These are phyloP conservation scores for Termitomyces eurrhizus DNA, from an alignment of 768 basidiomycete genomes.

Conservation along the genomic window DNA sequence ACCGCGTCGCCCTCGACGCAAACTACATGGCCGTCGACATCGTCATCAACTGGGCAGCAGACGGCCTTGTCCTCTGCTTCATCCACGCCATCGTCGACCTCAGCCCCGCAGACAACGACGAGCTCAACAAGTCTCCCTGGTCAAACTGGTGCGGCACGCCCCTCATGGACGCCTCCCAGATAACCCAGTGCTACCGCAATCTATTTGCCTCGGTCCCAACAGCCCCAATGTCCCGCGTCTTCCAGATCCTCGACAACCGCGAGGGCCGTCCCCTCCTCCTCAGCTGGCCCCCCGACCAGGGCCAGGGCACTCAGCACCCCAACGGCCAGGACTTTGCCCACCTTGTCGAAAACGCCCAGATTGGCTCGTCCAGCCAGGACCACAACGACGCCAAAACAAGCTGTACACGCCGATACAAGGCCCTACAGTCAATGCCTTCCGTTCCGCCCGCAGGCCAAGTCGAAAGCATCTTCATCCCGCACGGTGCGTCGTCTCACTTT, in stretches of 20 bases:
- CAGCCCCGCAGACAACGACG: constrained; percentile 68
- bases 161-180: constrained; percentile 50
- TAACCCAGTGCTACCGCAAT: constrained; percentile 54
- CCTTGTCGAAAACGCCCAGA: constrained; percentile 67
- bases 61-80: constrained; percentile 85
- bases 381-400: constrained; percentile 77
- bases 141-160: constrained; percentile 89
- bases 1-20: constrained; percentile 64
- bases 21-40: constrained; percentile 87
- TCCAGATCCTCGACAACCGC: constrained; percentile 72
- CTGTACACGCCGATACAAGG: constrained; percentile 82
- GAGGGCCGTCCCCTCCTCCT: constrained; percentile 55
- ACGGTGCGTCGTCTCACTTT: constrained; percentile 52
- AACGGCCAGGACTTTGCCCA: constrained; percentile 47
- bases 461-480: constrained; percentile 87
- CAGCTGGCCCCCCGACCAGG: constrained; percentile 74
- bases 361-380: constrained; percentile 44
- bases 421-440: constrained; percentile 59
- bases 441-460: constrained; percentile 54
- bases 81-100: constrained; percentile 81
- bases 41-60: constrained; percentile 86
- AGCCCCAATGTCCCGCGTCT: constrained; percentile 57
- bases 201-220: constrained; percentile 54
- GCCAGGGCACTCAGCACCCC: constrained; percentile 29
- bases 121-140: constrained; percentile 69